phyloP scores from a whole-genome alignment of 208 protist genomes.

The Lotmaria passim region DNA sequence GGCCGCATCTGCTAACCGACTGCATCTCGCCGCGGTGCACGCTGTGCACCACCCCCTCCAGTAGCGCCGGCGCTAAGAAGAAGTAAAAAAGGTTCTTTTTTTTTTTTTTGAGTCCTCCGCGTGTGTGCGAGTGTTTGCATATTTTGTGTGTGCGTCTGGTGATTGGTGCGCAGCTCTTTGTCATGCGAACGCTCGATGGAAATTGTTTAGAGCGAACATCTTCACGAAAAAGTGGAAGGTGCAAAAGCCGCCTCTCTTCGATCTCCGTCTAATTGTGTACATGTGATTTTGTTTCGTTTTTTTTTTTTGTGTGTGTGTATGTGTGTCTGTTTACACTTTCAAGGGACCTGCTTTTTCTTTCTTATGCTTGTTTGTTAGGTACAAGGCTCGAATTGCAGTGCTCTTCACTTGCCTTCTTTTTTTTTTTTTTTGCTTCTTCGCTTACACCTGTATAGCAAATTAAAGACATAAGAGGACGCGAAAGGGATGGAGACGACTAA shows the following conservation, averaged over 20 bases:
- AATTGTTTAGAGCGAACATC: no score
- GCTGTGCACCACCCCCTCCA: conserved; percentile 19
- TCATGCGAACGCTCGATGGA: no score
- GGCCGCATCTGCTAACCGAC: conserved; percentile 64
- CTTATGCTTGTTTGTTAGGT: no score
- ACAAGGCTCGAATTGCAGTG: no score
- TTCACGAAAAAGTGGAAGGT: neutral
- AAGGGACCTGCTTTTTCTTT: neutral
- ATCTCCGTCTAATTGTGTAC: neutral
- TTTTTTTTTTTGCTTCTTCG: no score
- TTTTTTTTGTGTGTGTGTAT: conserved; percentile 6
- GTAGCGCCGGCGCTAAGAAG: conserved; percentile 3
- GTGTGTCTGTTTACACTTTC: conserved; percentile 4
- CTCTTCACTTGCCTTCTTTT: no score
- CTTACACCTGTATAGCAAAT: no score
- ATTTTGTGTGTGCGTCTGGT: no score
- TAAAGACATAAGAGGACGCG: no score
- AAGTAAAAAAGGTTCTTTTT: conserved; percentile 2
- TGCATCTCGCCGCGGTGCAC: conserved; percentile 58
- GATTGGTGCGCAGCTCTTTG: no score
- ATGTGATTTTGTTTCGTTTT: conserved; percentile 16
- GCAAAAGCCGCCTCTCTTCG: neutral
- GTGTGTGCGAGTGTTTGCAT: neutral
- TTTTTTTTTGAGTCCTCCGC: neutral
- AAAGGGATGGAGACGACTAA: no score